Evolutionary conservation across 305 asterid genomes (phyloP).

Genomic region (Vinca major): DNA sequence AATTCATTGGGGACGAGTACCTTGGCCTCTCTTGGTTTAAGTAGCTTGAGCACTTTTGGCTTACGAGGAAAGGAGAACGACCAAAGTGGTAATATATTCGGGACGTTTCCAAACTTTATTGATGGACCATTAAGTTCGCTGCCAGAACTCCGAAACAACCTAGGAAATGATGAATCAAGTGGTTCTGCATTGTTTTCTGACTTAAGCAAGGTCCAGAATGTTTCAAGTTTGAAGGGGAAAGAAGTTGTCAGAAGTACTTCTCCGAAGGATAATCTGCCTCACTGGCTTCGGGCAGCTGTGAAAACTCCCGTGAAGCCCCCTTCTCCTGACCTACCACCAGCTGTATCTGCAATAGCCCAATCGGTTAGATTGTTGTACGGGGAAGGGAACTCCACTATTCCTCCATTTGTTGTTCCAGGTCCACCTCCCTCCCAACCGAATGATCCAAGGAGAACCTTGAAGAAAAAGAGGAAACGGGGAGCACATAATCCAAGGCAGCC

Average conservation of each 20-base stretch:
- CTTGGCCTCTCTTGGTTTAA: slow-evolving; percentile 23
- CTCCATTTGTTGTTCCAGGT: slow-evolving; percentile 69
- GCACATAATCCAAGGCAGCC: slow-evolving; percentile 19
- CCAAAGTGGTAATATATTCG: slow-evolving; percentile 30
- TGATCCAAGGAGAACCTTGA: slow-evolving; percentile 55
- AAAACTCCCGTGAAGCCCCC: slow-evolving; percentile 36
- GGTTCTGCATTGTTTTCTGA: slow-evolving; percentile 22
- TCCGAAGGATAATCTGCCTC: slow-evolving; percentile 58
- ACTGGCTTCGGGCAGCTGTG: slow-evolving; percentile 96
- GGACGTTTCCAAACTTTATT: slow-evolving; percentile 34
- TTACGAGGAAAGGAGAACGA: slow-evolving; percentile 45
- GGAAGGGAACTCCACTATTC: slow-evolving; percentile 45
- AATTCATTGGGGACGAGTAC: too few species aligned
- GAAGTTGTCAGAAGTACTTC: slow-evolving; percentile 36
- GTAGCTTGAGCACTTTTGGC: slow-evolving; percentile 13
- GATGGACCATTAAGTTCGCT: slow-evolving; percentile 18
- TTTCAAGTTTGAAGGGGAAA: slow-evolving; percentile 44
- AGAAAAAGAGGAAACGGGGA: slow-evolving; percentile 34
- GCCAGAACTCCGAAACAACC: slow-evolving; percentile 21
- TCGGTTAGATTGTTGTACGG: slow-evolving; percentile 83
- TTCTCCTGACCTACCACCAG: slow-evolving; percentile 51
- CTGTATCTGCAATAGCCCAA: slow-evolving; percentile 69
- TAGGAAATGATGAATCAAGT: slow-evolving; percentile 33
- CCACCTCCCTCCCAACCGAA: slow-evolving; percentile 68
- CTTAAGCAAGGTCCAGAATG: slow-evolving; percentile 23